These are phyloP conservation scores for Extremus antarcticus DNA, from an alignment of 495 filamentous ascomycete genomes.

Conservation along the genomic window DNA sequence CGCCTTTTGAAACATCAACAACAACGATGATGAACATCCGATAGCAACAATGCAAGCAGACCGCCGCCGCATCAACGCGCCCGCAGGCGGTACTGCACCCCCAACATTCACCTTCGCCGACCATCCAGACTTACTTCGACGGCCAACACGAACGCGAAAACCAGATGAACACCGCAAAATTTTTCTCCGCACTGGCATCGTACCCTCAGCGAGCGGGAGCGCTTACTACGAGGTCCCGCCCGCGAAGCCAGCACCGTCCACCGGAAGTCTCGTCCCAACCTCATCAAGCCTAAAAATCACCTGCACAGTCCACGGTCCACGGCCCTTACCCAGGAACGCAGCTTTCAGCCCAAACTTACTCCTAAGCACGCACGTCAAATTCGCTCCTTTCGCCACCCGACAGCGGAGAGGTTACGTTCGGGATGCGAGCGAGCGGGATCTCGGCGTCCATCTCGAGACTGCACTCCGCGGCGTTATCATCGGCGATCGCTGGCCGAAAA, in stretches of 20 bases:
- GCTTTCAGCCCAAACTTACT: conserved; percentile 84
- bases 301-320: conserved; percentile 85
- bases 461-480: conserved; percentile 82
- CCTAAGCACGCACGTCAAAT: conserved; percentile 86
- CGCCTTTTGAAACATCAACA: no score
- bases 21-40: no score
- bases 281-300: conserved; percentile 69
- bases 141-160: conserved; percentile 38
- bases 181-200: conserved; percentile 76
- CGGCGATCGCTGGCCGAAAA: conserved; percentile 92
- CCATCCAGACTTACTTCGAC: conserved; percentile 11
- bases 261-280: conserved; percentile 38
- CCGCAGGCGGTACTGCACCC: conserved; percentile 63
- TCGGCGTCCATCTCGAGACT: conserved; percentile 81
- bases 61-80: conserved; percentile 83
- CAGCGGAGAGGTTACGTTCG: conserved; percentile 77
- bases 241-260: conserved; percentile 28
- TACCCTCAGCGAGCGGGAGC: conserved; percentile 86
- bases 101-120: conserved; percentile 49
- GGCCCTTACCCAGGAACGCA: conserved; percentile 77
- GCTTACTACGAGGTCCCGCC: conserved; percentile 77
- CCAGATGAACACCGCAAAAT: conserved; percentile 21
- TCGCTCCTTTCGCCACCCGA: conserved; percentile 81
- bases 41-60: conserved; percentile 40
- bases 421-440: conserved; percentile 75